Conservation (phyloP, 208 protist genomes). For the Trypanosoma melophagium region DNA sequence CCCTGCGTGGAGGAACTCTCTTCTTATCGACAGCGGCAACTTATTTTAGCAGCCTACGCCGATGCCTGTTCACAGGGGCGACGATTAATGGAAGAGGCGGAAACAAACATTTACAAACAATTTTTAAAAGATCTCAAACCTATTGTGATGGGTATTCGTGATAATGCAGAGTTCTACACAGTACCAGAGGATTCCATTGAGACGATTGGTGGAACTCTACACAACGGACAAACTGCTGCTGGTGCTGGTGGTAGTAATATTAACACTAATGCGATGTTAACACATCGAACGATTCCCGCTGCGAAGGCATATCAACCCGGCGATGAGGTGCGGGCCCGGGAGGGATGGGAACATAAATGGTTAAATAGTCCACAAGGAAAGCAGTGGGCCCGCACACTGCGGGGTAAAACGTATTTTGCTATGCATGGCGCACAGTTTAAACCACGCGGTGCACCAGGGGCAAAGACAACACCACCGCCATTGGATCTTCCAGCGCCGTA, state of each 20-base stretch:
- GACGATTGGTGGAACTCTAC: slow-evolving; percentile 70
- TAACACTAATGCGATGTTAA: not conserved
- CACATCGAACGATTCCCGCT: slow-evolving; percentile 83
- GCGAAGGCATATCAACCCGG: slow-evolving; percentile 68
- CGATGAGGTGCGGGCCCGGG: slow-evolving; percentile 69
- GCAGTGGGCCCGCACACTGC: slow-evolving; percentile 66
- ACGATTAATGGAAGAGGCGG: slow-evolving; percentile 83
- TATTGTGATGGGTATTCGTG: slow-evolving; percentile 88
- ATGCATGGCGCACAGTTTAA: slow-evolving; percentile 66
- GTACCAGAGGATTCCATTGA: slow-evolving; percentile 70
- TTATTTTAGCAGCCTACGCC: slow-evolving; percentile 84
- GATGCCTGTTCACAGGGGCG: slow-evolving; percentile 73
- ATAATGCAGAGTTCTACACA: slow-evolving; percentile 93
- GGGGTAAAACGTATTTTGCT: slow-evolving; percentile 84
- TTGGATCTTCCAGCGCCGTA: slow-evolving; percentile 84
- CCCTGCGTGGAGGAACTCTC: slow-evolving; percentile 78
- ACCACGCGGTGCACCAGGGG: slow-evolving; percentile 79
- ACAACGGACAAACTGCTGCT: slow-evolving; percentile 9
- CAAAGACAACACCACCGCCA: slow-evolving; percentile 65
- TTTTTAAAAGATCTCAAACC: slow-evolving; percentile 89
- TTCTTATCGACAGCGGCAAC: slow-evolving; percentile 50
- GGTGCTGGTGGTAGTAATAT: not conserved
- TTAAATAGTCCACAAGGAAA: slow-evolving; percentile 55
- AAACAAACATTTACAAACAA: slow-evolving; percentile 89
- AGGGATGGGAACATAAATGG: slow-evolving; percentile 72